Evolutionary conservation across 2,329 filamentous ascomycete species (phyloP).

Genomic region (Talaromyces sp.): DNA sequence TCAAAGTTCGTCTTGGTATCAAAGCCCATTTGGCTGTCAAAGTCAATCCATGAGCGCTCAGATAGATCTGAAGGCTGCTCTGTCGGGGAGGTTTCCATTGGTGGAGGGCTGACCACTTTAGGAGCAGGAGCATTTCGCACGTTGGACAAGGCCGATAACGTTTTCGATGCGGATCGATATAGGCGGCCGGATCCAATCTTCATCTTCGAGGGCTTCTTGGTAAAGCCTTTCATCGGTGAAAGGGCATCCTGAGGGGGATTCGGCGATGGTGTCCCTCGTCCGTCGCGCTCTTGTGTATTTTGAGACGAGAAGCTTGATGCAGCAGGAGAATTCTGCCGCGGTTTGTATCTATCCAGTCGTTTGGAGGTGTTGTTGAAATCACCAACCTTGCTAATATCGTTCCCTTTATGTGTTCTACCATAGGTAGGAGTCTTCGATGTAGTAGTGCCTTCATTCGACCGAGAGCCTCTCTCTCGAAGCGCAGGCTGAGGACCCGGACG

Average conservation of each 20-base stretch:
- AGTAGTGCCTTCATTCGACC: background rate
- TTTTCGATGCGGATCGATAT: conserved; percentile 7
- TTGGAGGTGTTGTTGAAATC: background rate
- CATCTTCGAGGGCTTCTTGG: conserved; percentile 1
- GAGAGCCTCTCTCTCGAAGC: background rate
- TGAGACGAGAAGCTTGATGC: background rate
- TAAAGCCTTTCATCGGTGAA: background rate
- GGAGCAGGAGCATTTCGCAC: conserved; percentile 6
- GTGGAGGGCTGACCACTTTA: conserved; percentile 10
- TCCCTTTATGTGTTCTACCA: background rate
- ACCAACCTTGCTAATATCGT: background rate
- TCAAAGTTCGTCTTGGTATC: no score
- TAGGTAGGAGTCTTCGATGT: background rate
- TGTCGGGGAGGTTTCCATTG: conserved; percentile 14
- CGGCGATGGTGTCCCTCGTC: background rate
- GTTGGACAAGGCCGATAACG: conserved; percentile 3
- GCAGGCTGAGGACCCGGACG: background rate
- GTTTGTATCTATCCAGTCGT: background rate
- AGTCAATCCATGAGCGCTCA: conserved; percentile 14
- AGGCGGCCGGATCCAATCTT: conserved; percentile 2
- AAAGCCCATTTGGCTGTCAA: background rate
- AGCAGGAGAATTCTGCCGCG: background rate
- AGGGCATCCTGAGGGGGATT: background rate
- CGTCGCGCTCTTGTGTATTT: background rate
- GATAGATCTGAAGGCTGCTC: conserved; percentile 15